Evolutionary conservation across 352 stramenopile genomes (phyloP), one percentile per base, ranked within the genome.

Genomic region (Heterotrichella gracilis): DNA sequence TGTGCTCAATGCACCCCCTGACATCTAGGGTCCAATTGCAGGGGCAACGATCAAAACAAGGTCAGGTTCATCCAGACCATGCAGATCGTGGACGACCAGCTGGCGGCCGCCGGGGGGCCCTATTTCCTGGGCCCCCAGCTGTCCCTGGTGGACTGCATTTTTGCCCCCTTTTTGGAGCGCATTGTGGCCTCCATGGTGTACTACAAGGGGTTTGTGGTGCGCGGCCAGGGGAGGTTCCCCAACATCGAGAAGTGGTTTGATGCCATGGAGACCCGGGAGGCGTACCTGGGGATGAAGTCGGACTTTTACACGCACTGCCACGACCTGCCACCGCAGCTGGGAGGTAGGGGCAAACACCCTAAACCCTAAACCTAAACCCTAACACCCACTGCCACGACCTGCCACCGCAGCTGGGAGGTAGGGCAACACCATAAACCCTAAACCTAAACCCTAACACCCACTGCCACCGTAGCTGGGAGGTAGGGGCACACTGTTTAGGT

Each of bases 271-370:
- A 78, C 73, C 42, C 68, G 79, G 4, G 71, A 76, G 40, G 73
- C 78, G 0, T 87, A 85, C 73, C 78, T 78, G 42, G 73, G 81
- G 0, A 85, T 78, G 14, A 83, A 85, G 72, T 79, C 73, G 22
- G 81, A 86, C 72, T 86, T 84, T 70, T 84, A 85, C 73, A 86
- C 81, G 17, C 80, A 85, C 72, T 78, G 73, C 25, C 82, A 82
- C 76, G 80, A 84, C 71, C 73, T 86, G 21, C 81, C 82, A 22
- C 81, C 82, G 9, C 80, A 86, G 72, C 71, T 85, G 24, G 82
- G 82, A n/a, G n/a, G n/a, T n/a, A n/a, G n/a, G n/a, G n/a, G n/a
- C n/a, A n/a, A n/a, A n/a, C n/a, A n/a, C n/a, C n/a, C n/a, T n/a
- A n/a, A n/a, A n/a, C n/a, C n/a, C n/a, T n/a, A n/a, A n/a, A n/a